Evolutionary conservation across 164 flowering plant species (phyloP), one percentile per base, ranked within the genome.

Genomic region (Euptelea pleiosperma): DNA sequence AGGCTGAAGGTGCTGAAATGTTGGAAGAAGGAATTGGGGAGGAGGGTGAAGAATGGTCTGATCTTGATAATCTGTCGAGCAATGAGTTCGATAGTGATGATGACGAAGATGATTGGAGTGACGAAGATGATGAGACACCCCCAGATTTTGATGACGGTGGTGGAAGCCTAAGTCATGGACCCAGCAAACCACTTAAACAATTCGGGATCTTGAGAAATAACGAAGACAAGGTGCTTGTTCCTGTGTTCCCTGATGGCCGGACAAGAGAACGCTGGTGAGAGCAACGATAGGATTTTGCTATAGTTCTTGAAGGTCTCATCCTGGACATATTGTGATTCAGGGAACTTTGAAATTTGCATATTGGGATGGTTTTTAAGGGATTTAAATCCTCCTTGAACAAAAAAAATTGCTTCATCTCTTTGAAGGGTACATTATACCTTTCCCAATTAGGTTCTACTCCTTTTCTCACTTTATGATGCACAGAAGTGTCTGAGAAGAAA

Each of bases 221-320:
- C 8, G 77, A 74, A 56, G 82, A 77, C 33, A 76, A 79, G 61
- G 74, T 64, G 26, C 85, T 72, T 57, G 74, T 30, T 36, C 83
- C 78, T 24, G 70, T 68, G 12, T 71, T 80, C 44, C 92, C 94
- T 39, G 97, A 93, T 76, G 98, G 96, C 18, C 77, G 74, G 50
- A 90, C 86, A 8, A 84, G 98, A 72, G 97, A 93, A 62, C 82
- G 90, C 16, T 93, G 98, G 98, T 93, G 66, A 79, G 58, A 46
- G 33, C 5, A 19, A 9, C 15, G n/a, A n/a, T 34, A 21, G 24
- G 31, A 5, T 18, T 22, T 44, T 4, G 7, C 30, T 39, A 15
- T 49, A 5, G 12, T 10, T 29, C 43, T 37, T 40, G 47, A 15
- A 29, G 39, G 28, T 24, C 18, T 41, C 30, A 30, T 41, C 39